Percentiles rank a stretch among this genome's conserved stretches.
phyloP scores from a whole-genome alignment of 1,284 basidiomycete genomes.

The Agroathelia rolfsii region DNA sequence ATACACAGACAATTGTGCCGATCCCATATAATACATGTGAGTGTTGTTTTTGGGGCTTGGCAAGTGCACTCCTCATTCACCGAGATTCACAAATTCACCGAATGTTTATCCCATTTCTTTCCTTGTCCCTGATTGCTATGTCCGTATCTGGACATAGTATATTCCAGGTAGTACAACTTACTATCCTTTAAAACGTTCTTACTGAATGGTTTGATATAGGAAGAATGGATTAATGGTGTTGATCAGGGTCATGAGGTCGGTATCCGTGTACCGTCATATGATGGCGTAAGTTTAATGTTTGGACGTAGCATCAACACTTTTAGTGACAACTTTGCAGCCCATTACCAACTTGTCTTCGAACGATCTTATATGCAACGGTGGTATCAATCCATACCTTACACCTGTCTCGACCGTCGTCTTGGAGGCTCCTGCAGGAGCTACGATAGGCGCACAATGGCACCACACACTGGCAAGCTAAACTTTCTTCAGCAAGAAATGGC shows the following conservation, averaged over 20 bases:
- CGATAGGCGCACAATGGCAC: constrained; percentile 44
- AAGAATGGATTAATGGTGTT: constrained; percentile 38
- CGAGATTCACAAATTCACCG: too few species aligned
- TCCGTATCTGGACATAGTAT: too few species aligned
- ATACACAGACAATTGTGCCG: too few species aligned
- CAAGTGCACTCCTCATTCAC: too few species aligned
- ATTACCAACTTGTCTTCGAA: constrained; percentile 45
- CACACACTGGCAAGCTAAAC: constrained; percentile 38
- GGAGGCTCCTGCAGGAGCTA: constrained; percentile 37
- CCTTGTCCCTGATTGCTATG: too few species aligned
- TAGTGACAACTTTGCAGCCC: constrained; percentile 24
- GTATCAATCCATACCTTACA: constrained; percentile 48
- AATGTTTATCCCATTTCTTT: too few species aligned
- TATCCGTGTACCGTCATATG: constrained; percentile 38
- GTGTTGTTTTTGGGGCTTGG: too few species aligned
- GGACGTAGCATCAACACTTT: not conserved
- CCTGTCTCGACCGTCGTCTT: constrained; percentile 41
- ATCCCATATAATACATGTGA: too few species aligned
- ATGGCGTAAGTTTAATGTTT: constrained; percentile 29
- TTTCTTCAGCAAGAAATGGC: too few species aligned
- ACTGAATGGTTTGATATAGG: too few species aligned
- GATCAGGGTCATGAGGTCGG: constrained; percentile 35
- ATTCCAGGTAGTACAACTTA: too few species aligned
- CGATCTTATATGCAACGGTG: constrained; percentile 51
- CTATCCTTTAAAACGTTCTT: too few species aligned